A percentile compares a stretch with the other conserved stretches of the same genome.
Conservation (phyloP, 208 protist genomes). For the Leishmania amazonensis region DNA sequence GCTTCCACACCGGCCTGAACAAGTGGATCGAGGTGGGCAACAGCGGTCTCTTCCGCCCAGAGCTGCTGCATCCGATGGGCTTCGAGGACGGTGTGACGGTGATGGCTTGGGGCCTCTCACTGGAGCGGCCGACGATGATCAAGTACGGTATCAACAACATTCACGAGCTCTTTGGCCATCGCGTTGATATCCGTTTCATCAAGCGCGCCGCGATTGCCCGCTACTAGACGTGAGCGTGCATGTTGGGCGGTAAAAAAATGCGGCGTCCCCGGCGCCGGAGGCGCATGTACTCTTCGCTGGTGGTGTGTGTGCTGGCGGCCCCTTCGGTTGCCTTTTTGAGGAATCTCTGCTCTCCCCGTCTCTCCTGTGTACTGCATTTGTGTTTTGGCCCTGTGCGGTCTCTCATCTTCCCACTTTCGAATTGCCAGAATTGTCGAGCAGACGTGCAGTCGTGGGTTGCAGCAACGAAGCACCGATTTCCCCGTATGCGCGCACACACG, state of each 20-base stretch:
- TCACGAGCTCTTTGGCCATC: slow-evolving; percentile 98
- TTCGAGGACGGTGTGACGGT: slow-evolving; percentile 97
- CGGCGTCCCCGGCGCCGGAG: not conserved
- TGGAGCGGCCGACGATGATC: slow-evolving; percentile 99
- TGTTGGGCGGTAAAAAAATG: not conserved
- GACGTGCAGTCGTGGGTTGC: not conserved
- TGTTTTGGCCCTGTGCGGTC: not conserved
- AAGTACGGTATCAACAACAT: slow-evolving; percentile 99
- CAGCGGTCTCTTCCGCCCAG: slow-evolving; percentile 98
- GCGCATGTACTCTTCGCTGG: not conserved
- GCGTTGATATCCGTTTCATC: slow-evolving; percentile 89
- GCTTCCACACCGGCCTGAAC: slow-evolving; percentile 95
- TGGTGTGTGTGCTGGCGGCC: not conserved
- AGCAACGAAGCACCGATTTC: not conserved
- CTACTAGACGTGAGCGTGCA: slow-evolving; percentile 49
- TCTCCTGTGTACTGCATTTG: not conserved
- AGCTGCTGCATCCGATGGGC: slow-evolving; percentile 99
- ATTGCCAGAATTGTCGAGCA: not conserved
- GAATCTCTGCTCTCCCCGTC: not conserved
- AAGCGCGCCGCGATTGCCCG: slow-evolving; percentile 85
- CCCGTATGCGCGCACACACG: not conserved
- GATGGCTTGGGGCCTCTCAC: slow-evolving; percentile 99
- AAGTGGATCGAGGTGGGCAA: slow-evolving; percentile 99
- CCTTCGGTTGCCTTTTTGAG: not conserved
- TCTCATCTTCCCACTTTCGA: not conserved